Evolutionary conservation across 2,329 filamentous ascomycete species (phyloP).

Genomic region (Spiromastix sp.): DNA sequence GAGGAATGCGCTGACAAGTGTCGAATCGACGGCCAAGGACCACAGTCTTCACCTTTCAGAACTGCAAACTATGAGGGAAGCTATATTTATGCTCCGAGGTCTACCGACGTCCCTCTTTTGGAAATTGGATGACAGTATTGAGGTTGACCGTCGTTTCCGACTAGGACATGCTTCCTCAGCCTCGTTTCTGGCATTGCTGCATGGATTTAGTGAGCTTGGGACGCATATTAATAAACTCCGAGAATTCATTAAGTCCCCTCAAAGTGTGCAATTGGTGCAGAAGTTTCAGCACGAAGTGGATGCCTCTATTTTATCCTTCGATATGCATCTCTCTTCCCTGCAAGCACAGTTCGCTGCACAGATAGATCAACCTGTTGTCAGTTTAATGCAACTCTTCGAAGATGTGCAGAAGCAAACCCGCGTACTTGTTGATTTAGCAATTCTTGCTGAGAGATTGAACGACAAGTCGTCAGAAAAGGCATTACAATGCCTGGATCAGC

Average conservation of each 20-base stretch:
- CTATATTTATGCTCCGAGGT: conserved; percentile 76
- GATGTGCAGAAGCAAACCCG: conserved; percentile 46
- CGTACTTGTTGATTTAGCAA: conserved; percentile 50
- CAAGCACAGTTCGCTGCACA: conserved; percentile 52
- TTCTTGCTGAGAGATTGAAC: conserved; percentile 50
- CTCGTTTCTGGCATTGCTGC: conserved; percentile 23
- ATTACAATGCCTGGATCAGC: conserved; percentile 66
- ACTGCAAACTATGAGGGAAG: conserved; percentile 62
- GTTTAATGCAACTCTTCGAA: conserved; percentile 51
- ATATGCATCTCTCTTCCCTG: conserved; percentile 46
- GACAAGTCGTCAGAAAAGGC: conserved; percentile 35
- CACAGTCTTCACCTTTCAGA: conserved; percentile 48
- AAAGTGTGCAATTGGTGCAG: conserved; percentile 53
- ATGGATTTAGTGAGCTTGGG: conserved; percentile 40
- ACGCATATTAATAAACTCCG: conserved; percentile 39
- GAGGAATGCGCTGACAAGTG: conserved; percentile 17
- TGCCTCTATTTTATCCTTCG: conserved; percentile 47
- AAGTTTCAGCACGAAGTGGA: conserved; percentile 58
- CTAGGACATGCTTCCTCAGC: conserved; percentile 23
- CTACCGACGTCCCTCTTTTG: conserved; percentile 63
- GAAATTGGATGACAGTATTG: conserved; percentile 24
- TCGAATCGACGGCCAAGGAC: conserved; percentile 15
- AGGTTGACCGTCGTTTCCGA: conserved; percentile 28
- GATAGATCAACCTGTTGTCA: conserved; percentile 48
- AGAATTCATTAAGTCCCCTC: conserved; percentile 35